Base-by-base conservation (phyloP, 2,329 filamentous ascomycete species). In the Pseudogymnoascus sp. region DNA sequence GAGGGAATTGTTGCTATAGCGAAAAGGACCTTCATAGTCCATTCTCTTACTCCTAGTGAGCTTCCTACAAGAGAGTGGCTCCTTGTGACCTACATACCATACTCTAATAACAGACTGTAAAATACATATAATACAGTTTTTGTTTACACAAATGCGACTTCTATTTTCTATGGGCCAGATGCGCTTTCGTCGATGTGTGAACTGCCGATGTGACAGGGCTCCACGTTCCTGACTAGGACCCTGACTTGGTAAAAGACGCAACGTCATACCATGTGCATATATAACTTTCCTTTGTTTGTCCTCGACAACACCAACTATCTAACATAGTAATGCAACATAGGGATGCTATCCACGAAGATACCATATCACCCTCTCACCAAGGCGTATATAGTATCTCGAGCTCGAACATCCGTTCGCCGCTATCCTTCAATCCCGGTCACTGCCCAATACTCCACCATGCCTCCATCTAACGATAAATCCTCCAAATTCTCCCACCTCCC, bases 11-110 rank as follows among this genome's bases (percentile, higher is more conserved):
- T 76, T 81, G 79, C 79, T 72, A 81, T 70, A 81, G 61, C 64
- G 75, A 79, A 68, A 70, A 65, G 78, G 78, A 77, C 78, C 77
- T 77, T 81, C 79, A 81, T 81, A 81, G 79, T 81, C 80, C 79
- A 79, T 76, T 74, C 75, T 77, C 73, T 72, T 78, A 73, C 73
- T 78, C 77, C 76, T 77, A 71, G 72, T 65, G 71, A 73, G 74
- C 70, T 64, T 69, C 58, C 70, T 69, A 76, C 71, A 76, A 74
- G 73, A 77, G 76, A 76, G 77, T 79, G 79, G 80, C 79, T 81
- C 79, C 79, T 77, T 76, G 77, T 71, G 75, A 77, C 78, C 77
- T 74, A 80, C 78, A 80, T 75, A 39, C 36, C 15, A 39, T 15
- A 55, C 35, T 39, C 7, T n/a, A 59, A 6, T 41, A 15, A 15